Conservation (phyloP, 148 eudicot species). For the Salicornia ramosissima region DNA sequence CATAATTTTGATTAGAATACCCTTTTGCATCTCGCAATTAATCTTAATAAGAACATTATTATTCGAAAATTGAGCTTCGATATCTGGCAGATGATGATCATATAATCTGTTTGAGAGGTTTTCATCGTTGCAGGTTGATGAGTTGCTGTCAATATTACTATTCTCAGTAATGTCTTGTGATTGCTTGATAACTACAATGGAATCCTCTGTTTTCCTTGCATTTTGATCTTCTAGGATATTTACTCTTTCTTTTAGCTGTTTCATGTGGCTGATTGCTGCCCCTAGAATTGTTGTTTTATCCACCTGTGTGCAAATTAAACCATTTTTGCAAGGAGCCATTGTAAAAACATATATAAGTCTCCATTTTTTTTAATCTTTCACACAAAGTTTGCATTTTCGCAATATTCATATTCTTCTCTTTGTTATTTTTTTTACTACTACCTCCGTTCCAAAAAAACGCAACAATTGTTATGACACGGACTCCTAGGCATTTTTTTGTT, state of each 20-base stretch:
- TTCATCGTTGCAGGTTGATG: too few species aligned
- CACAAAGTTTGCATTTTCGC: too few species aligned
- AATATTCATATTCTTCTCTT: too few species aligned
- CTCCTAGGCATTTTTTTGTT: too few species aligned
- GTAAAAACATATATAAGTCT: too few species aligned
- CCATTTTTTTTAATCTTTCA: too few species aligned
- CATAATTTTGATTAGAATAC: conserved; percentile 19
- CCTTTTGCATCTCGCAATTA: conserved; percentile 22
- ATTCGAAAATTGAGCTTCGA: conserved; percentile 27
- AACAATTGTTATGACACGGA: too few species aligned
- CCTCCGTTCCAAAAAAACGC: too few species aligned
- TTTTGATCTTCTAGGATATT: conserved; percentile 16
- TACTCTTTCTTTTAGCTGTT: conserved; percentile 24
- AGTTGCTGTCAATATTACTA: neutral
- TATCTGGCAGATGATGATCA: conserved; percentile 13
- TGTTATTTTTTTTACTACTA: too few species aligned
- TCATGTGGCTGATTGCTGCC: conserved; percentile 24
- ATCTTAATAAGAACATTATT: conserved; percentile 31
- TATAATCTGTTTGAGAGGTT: too few species aligned
- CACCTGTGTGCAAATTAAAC: too few species aligned
- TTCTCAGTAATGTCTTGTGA: conserved; percentile 3
- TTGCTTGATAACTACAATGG: conserved; percentile 12
- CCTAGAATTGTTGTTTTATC: conserved; percentile 25
- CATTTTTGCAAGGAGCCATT: too few species aligned
- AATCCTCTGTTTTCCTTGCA: conserved; percentile 8